Evolutionary conservation across 805 yeast species (phyloP), one percentile per base, ranked within the genome.

Genomic region (Yamadazyma akitaensis): DNA sequence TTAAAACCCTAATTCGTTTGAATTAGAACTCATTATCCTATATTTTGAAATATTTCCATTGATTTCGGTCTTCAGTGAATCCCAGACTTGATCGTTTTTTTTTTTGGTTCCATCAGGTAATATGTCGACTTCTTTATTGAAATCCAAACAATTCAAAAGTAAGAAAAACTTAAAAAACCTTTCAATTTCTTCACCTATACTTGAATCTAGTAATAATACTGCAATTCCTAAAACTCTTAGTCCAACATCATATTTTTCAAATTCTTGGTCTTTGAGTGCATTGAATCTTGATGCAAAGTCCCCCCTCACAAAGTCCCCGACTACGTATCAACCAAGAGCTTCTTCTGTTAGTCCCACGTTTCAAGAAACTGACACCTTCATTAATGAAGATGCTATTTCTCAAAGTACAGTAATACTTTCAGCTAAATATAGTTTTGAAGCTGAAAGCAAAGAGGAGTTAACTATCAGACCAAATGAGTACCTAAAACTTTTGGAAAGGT

Each of bases 371-470:
- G 46, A 21, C 7, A 9, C 21, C 12, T 35, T 43, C 18, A 13
- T 18, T 13, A 25, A 5, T 38, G 41, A 38, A n/a, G 19, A 25
- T 38, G 41, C 36, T 30, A 14, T n/a, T 8, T 13, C 31, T 17
- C 14, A 12, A 9, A 28, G 32, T 10, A 34, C 43, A 8, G 38
- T 68, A 6, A 57, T 71, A 6, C 58, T 70, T 40, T 34, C 51
- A 28, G 61, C 64, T 16, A 65, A 62, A 44, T 70, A 68, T 51
- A 49, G 53, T n/a, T 70, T 71, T 49, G 40, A 36, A 2, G 67
- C 67, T 5, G 65, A 61, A 50, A 51, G 50, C 8, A 38, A 28
- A 0, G 56, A 58, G 21, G 74, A 71, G 43, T 48, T 71, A 24
- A 49, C 59, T 9, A 58, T 67, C 3, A 48, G 47, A 8, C 48